A percentile compares a stretch with the other conserved stretches of the same genome.
phyloP scores from a whole-genome alignment of 768 basidiomycete species.

The Boletus rufocinnamomeus region DNA sequence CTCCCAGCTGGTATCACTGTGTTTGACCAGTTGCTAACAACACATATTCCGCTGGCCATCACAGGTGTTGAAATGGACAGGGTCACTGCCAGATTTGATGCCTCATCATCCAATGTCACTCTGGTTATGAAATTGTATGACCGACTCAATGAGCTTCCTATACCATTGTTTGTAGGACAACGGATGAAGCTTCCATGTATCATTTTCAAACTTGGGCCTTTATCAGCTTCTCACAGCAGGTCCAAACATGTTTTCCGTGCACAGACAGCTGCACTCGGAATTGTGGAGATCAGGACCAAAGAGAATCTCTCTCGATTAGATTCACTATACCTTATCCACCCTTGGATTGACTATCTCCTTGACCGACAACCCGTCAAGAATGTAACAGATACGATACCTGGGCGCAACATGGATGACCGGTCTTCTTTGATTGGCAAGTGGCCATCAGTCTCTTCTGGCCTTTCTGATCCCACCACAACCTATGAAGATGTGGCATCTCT shows the following conservation, averaged over 20 bases:
- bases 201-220: background rate
- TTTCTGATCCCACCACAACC: no score
- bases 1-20: background rate
- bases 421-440: no score
- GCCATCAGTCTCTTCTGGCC: no score
- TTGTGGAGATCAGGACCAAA: background rate
- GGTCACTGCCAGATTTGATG: background rate
- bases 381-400: background rate
- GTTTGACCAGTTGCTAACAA: background rate
- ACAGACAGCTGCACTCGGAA: no score
- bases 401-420: background rate
- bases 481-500: no score
- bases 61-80: background rate
- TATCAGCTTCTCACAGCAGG: background rate
- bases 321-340: background rate
- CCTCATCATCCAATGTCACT: background rate
- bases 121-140: background rate
- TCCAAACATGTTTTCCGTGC: background rate
- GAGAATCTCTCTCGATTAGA: background rate
- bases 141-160: background rate
- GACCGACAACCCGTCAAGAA: background rate
- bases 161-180: background rate
- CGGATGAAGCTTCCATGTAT: background rate
- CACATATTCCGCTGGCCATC: background rate
- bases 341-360: background rate